phyloP scores from a whole-genome alignment of 768 basidiomycete species.

The Kwoniella dejecticola region DNA sequence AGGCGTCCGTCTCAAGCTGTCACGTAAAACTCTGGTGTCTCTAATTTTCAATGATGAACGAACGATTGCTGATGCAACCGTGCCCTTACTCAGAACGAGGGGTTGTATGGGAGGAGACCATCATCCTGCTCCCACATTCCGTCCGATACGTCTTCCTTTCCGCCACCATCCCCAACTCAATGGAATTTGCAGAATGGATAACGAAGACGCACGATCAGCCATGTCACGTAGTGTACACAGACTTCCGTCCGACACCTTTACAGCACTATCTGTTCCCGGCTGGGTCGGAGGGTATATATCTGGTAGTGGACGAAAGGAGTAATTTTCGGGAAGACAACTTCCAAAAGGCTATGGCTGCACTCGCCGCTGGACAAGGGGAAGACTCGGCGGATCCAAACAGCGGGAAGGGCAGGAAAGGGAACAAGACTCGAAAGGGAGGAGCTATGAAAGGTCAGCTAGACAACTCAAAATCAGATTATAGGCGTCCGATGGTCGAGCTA shows the following conservation, averaged over 20 bases:
- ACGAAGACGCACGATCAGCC: constrained; percentile 96
- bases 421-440: constrained; percentile 91
- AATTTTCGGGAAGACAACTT: constrained; percentile 98
- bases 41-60: too few relatives aligned
- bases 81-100: constrained; percentile 75
- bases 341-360: constrained; percentile 92
- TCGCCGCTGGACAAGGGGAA: constrained; percentile 80
- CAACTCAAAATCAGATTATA: too few relatives aligned
- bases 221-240: constrained; percentile 98
- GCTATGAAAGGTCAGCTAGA: constrained; percentile 74
- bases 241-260: constrained; percentile 95
- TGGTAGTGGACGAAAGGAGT: constrained; percentile 98
- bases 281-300: constrained; percentile 93
- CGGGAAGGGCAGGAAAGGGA: constrained; percentile 88
- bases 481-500: too few relatives aligned
- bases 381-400: constrained; percentile 84
- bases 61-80: too few relatives aligned
- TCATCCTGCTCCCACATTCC: constrained; percentile 91
- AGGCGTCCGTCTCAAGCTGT: not conserved
- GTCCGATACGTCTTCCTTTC: constrained; percentile 98
- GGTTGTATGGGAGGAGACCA: constrained; percentile 89
- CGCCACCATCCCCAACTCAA: constrained; percentile 97
- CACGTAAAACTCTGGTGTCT: not conserved
- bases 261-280: constrained; percentile 98
- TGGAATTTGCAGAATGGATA: constrained; percentile 99